Conservation (phyloP, 257 asterid genomes). For the Solanum etuberosum region DNA sequence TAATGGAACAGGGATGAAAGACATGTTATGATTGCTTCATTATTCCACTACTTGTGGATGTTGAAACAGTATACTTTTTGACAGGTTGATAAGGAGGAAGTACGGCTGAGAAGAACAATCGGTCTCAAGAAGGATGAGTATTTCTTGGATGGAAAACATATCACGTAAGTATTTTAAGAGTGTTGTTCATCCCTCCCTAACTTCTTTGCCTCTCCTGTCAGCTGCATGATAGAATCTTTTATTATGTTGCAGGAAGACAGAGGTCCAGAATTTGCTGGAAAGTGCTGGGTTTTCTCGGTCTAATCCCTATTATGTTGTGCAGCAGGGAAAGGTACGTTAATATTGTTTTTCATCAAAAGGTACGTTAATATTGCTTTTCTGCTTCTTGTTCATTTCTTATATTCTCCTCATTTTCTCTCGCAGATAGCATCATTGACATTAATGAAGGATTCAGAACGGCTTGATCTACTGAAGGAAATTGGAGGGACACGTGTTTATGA, state of each 20-base stretch:
- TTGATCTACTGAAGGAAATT: conserved; percentile 97
- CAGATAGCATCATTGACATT: conserved; percentile 87
- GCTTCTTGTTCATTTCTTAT: neutral
- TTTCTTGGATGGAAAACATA: conserved; percentile 96
- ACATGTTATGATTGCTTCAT: neutral
- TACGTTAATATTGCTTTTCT: conserved; percentile 12
- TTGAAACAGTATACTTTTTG: neutral
- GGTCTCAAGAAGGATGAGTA: conserved; percentile 94
- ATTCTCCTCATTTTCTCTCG: conserved; percentile 14
- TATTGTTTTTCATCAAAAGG: conserved; percentile 24
- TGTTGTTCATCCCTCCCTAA: neutral
- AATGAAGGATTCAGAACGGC: conserved; percentile 95
- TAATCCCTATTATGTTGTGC: conserved; percentile 98
- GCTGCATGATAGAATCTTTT: neutral
- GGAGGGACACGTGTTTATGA: conserved; percentile 99
- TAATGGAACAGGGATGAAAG: neutral
- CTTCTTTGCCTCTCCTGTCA: neutral
- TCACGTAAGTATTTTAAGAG: conserved; percentile 57
- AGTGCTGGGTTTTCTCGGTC: conserved; percentile 99
- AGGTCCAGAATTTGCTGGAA: conserved; percentile 96
- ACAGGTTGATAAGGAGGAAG: conserved; percentile 97
- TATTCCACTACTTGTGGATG: neutral
- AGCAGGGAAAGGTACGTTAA: conserved; percentile 80
- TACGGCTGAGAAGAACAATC: conserved; percentile 90
- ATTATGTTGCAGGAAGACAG: conserved; percentile 74